Base-by-base conservation (phyloP, 2,329 filamentous ascomycete genomes). In the Penicillium polonicum region DNA sequence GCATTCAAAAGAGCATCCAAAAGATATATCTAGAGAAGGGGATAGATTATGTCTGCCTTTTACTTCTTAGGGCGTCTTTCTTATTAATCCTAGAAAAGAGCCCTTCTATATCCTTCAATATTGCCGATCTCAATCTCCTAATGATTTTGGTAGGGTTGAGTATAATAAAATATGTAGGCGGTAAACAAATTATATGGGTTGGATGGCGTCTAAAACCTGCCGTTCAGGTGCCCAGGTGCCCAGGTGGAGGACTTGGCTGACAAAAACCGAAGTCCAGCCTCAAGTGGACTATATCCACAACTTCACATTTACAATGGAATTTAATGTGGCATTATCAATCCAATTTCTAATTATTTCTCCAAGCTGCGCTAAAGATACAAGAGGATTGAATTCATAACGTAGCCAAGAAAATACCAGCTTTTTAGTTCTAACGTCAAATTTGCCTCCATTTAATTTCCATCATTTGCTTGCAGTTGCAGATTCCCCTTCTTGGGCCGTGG, bases 371-470 rank as follows among this genome's bases (percentile, higher is more conserved):
- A 51, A 55, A 43, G 45, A 51, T 55, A 38, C 27, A 55, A 43
- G 45, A 38, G 17, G 13, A 13, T 19, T 44, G n/a, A 15, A 27
- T 50, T 50, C 43, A 41, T 25, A 12, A 23, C 42, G 43, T 13
- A 36, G 44, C 35, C 21, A n/a, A 19, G 8, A 42, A 42, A 25
- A 35, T 29, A 46, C 31, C n/a, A 2, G 17, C 29, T 35, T 25
- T 49, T 33, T 27, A 5, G 25, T 51, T 51, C 21, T 5, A 35
- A 36, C 7, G 27, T n/a, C n/a, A 13, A 29, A 13, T 45, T 45
- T 19, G 52, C 38, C 44, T 42, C 44, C 10, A 39, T 50, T 44
- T 51, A 6, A n/a, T 38, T 57, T 57, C 52, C 50, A 57, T 59
- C 52, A 53, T 38, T 61, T 59, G 29, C 54, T 48, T 62, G 33